Percentiles rank a stretch among this genome's conserved stretches.
Evolutionary conservation across 2,329 filamentous ascomycete genomes (phyloP).

Genomic region (Scedosporium aurantiacum): DNA sequence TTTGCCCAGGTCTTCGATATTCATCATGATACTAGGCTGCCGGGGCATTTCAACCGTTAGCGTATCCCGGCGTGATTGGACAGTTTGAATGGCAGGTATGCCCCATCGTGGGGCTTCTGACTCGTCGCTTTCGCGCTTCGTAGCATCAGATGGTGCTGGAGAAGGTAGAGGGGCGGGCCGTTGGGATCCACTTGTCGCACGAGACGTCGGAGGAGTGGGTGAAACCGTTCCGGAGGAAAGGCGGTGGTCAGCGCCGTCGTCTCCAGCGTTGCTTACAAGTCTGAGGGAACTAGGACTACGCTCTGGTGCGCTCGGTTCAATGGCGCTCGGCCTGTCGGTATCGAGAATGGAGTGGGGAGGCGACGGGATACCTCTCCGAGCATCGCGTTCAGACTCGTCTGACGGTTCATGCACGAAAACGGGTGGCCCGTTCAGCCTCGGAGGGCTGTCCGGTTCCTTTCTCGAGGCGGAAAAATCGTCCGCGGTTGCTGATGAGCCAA

Average conservation of each 20-base stretch:
- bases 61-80: conserved; percentile 40
- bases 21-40: conserved; percentile 37
- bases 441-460: neutral
- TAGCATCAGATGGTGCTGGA: conserved; percentile 27
- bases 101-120: conserved; percentile 14
- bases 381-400: neutral
- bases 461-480: neutral
- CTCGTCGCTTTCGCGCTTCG: conserved; percentile 27
- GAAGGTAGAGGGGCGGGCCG: conserved; percentile 27
- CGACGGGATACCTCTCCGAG: neutral
- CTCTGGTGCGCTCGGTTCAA: neutral
- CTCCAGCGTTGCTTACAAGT: neutral
- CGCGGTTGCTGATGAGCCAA: neutral
- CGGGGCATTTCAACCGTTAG: conserved; percentile 33
- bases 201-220: neutral
- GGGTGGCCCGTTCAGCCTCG: neutral
- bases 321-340: neutral
- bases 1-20: conserved; percentile 23
- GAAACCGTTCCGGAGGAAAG: neutral
- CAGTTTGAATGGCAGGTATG: conserved; percentile 34
- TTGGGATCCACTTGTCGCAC: conserved; percentile 2
- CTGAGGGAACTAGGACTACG: neutral
- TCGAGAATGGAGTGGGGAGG: neutral
- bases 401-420: neutral
- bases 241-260: neutral